Conservation (phyloP, 2,329 filamentous ascomycete species). For the Botrytis byssoidea region DNA sequence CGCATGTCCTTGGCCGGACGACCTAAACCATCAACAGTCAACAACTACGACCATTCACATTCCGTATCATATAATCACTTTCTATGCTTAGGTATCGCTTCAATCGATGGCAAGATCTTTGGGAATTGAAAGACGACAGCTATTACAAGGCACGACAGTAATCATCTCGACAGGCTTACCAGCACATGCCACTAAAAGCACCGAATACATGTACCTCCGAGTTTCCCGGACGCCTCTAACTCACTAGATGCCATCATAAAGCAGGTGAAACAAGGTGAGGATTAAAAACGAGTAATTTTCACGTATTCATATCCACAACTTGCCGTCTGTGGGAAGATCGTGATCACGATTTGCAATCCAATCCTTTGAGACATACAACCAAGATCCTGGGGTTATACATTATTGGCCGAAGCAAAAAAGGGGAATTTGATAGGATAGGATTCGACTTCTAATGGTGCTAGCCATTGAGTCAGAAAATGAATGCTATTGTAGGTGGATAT, state of each 20-base stretch:
- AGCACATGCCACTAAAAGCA: neutral
- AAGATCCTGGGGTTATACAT: neutral
- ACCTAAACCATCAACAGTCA: neutral
- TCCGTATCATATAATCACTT: neutral
- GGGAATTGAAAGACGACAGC: neutral
- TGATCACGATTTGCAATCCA: neutral
- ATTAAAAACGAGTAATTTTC: neutral
- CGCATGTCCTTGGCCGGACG: neutral
- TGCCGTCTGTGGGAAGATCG: neutral
- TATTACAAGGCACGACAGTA: neutral
- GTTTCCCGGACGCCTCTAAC: neutral
- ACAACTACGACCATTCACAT: neutral
- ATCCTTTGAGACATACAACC: neutral
- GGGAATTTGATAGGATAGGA: accelerated
- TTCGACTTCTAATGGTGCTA: neutral
- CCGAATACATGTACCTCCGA: neutral
- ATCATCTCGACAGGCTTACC: neutral
- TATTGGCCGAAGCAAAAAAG: neutral
- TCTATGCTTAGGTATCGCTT: too few relatives aligned
- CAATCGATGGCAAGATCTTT: neutral
- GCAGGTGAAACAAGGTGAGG: accelerated
- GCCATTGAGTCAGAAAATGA: neutral
- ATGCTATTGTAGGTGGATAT: neutral
- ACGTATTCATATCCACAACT: neutral
- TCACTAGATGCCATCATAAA: neutral